Evolutionary conservation across 2,329 filamentous ascomycete genomes (phyloP).

Genomic region (Paecilomyces dactylethromorphus): DNA sequence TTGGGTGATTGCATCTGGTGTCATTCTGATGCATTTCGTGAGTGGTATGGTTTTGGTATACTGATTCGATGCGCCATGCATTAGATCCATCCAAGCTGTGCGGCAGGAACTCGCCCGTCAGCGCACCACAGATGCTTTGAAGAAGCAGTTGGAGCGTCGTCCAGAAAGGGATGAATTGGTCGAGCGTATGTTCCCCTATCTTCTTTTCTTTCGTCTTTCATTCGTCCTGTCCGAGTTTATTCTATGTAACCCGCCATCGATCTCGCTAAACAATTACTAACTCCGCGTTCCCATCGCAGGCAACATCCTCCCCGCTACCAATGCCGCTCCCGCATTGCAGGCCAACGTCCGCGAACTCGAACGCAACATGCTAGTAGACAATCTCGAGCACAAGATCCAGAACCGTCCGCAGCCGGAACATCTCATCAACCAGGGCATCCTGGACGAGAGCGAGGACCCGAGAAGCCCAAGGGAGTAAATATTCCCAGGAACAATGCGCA

Average conservation of each 20-base stretch:
- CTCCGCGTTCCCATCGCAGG: conserved; percentile 40
- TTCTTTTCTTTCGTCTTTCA: conserved; percentile 1
- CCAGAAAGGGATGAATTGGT: conserved; percentile 69
- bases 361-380: conserved; percentile 81
- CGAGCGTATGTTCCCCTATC: conserved; percentile 54
- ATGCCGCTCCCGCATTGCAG: conserved; percentile 69
- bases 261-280: background rate
- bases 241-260: background rate
- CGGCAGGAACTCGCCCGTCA: conserved; percentile 60
- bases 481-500: background rate
- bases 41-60: background rate
- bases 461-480: conserved; percentile 10
- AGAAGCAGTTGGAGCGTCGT: conserved; percentile 57
- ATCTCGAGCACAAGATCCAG: conserved; percentile 78
- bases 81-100: conserved; percentile 55
- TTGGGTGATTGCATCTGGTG: background rate
- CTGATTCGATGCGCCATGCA: background rate
- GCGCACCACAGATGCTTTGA: conserved; percentile 55
- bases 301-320: conserved; percentile 79
- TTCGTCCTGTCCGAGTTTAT: background rate
- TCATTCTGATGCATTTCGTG: background rate
- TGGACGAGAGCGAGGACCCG: conserved; percentile 57
- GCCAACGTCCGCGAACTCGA: conserved; percentile 79
- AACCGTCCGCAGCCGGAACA: conserved; percentile 69
- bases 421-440: conserved; percentile 71